A percentile compares a stretch with the other conserved stretches of the same genome.
These are phyloP conservation scores for Pleurotus eryngii DNA, from an alignment of 768 basidiomycete species.

Conservation along the genomic window DNA sequence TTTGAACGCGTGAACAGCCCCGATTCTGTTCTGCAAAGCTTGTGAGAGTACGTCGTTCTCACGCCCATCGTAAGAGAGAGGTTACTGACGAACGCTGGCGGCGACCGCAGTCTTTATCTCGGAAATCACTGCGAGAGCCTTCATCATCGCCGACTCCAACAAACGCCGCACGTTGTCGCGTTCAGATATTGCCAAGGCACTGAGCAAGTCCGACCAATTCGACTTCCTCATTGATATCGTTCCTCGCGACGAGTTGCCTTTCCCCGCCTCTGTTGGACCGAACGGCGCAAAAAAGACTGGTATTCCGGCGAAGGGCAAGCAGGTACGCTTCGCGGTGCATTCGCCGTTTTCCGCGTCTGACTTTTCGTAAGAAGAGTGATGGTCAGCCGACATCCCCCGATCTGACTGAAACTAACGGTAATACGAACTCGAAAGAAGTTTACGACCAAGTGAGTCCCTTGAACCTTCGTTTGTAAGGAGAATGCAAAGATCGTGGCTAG, in stretches of 20 bases:
- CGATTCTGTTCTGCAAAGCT: constrained; percentile 95
- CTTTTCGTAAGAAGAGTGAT: background rate
- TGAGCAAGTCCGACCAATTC: constrained; percentile 92
- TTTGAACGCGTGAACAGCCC: constrained; percentile 48
- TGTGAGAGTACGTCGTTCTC: constrained; percentile 80
- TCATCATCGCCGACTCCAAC: constrained; percentile 92
- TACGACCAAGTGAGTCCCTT: background rate
- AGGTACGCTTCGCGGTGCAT: background rate
- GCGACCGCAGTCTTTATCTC: constrained; percentile 81
- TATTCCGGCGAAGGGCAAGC: constrained; percentile 2
- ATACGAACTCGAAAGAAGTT: background rate
- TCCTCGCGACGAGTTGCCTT: constrained; percentile 71
- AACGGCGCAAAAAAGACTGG: background rate
- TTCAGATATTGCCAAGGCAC: constrained; percentile 89
- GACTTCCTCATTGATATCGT: constrained; percentile 98
- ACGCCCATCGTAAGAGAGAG: background rate
- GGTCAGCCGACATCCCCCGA: background rate
- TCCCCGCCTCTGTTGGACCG: constrained; percentile 17
- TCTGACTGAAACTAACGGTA: background rate
- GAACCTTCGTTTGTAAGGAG: background rate
- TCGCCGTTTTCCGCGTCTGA: background rate
- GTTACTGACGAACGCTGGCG: background rate
- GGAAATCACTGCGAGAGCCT: constrained; percentile 94
- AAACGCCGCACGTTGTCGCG: constrained; percentile 95
- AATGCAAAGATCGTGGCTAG: background rate